These are phyloP conservation scores for Fibroporia radiculosa DNA, from an alignment of 768 basidiomycete species.

Conservation along the genomic window DNA sequence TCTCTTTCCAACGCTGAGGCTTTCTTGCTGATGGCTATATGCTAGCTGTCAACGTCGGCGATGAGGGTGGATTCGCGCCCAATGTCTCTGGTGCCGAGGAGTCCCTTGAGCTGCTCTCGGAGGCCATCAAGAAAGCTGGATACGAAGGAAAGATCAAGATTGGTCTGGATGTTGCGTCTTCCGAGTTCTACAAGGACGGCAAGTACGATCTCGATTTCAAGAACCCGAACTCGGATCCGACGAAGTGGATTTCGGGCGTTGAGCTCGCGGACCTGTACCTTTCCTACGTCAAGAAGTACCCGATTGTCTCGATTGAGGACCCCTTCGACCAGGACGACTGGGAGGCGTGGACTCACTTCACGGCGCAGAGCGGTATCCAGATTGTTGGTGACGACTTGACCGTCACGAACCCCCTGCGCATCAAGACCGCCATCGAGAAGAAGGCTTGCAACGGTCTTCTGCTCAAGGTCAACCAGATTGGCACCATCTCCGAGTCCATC, in stretches of 20 bases:
- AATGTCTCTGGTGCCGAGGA: slow-evolving; percentile 97
- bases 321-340: slow-evolving; percentile 99
- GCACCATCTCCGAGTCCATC: slow-evolving; percentile 97
- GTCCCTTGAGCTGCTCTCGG: slow-evolving; percentile 88
- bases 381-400: slow-evolving; percentile 96
- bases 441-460: slow-evolving; percentile 99
- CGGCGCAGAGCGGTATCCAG: slow-evolving; percentile 69
- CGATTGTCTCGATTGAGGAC: slow-evolving; percentile 93
- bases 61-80: slow-evolving; percentile 99
- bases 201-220: slow-evolving; percentile 99
- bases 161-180: slow-evolving; percentile 95
- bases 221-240: slow-evolving; percentile 97
- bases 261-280: slow-evolving; percentile 94
- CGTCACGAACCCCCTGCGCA: slow-evolving; percentile 93
- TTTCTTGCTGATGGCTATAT: slow-evolving; percentile 7
- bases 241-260: slow-evolving; percentile 89
- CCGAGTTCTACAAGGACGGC: slow-evolving; percentile 99
- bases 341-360: slow-evolving; percentile 96
- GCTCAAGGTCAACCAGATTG: slow-evolving; percentile 98
- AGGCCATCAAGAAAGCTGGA: slow-evolving; percentile 97
- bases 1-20: slow-evolving; percentile 1
- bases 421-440: slow-evolving; percentile 99
- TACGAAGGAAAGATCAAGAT: slow-evolving; percentile 99
- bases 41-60: slow-evolving; percentile 95
- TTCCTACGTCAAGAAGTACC: slow-evolving; percentile 83